Conservation (phyloP, 805 yeast genomes). For the Hanseniaspora hatyaiensis region DNA sequence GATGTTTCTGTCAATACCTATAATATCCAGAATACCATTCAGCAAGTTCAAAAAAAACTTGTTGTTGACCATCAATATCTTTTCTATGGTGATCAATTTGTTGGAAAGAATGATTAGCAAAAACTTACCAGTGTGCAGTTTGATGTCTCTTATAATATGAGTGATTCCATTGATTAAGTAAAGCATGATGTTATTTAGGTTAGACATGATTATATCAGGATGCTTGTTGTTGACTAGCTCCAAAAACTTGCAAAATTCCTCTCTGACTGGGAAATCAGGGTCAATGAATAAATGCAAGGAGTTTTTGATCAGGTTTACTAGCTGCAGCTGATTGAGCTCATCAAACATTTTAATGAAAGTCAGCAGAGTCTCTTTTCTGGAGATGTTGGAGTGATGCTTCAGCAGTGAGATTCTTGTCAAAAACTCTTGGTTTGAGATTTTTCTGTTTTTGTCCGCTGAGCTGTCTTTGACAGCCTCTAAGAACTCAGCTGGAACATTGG, state of each 20-base stretch:
- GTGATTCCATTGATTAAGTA: conserved; percentile 88
- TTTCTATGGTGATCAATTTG: conserved; percentile 17
- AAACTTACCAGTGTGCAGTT: conserved; percentile 64
- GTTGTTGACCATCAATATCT: conserved; percentile 49
- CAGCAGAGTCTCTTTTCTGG: conserved; percentile 59
- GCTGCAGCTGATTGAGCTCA: conserved; percentile 24
- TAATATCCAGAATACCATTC: conserved; percentile 50
- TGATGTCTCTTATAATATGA: conserved; percentile 65
- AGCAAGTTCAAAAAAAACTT: conserved; percentile 61
- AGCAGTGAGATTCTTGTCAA: conserved; percentile 56
- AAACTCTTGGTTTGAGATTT: conserved; percentile 39
- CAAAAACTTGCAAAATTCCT: conserved; percentile 40
- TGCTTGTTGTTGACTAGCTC: conserved; percentile 39
- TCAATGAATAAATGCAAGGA: conserved; percentile 37
- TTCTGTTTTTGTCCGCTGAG: neutral
- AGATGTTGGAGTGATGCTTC: conserved; percentile 59
- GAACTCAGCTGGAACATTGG: conserved; percentile 1
- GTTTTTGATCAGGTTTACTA: conserved; percentile 30
- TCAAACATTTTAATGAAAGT: conserved; percentile 38
- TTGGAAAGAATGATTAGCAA: conserved; percentile 25
- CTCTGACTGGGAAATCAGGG: conserved; percentile 52
- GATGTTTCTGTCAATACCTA: conserved; percentile 35
- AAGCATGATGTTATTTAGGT: conserved; percentile 49
- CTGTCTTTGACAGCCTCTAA: too few relatives aligned
- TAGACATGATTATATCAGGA: conserved; percentile 47